phyloP scores from a whole-genome alignment of 2,329 filamentous ascomycete species.

The Colletotrichum theobromicola region DNA sequence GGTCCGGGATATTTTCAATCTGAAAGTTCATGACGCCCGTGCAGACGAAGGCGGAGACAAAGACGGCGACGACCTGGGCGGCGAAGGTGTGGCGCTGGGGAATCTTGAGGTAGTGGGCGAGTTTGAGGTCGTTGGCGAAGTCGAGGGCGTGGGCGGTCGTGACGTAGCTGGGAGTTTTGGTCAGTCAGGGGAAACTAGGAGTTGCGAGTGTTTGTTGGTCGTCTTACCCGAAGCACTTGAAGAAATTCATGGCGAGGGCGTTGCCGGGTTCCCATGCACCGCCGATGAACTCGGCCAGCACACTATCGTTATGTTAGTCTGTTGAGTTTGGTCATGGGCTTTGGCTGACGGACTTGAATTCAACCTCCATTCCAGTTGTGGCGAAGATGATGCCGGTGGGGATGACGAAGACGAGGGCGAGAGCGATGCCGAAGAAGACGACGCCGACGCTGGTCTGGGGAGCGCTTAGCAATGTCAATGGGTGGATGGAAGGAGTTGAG shows the following conservation, averaged over 20 bases:
- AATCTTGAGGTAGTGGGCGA: slow-evolving; percentile 51
- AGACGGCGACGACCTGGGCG: slow-evolving; percentile 37
- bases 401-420: slow-evolving; percentile 47
- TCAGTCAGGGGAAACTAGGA: not conserved
- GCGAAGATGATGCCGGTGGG: slow-evolving; percentile 49
- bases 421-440: slow-evolving; percentile 45
- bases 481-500: not conserved
- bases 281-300: slow-evolving; percentile 18
- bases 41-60: slow-evolving; percentile 38
- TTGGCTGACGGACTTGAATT: not conserved
- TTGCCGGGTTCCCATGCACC: slow-evolving; percentile 13
- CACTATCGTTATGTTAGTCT: not conserved
- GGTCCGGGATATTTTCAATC: slow-evolving; percentile 28
- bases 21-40: slow-evolving; percentile 42
- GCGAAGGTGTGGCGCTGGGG: slow-evolving; percentile 39
- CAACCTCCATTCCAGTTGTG: slow-evolving; percentile 45
- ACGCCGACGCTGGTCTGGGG: slow-evolving; percentile 43
- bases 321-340: not conserved
- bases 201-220: fast-evolving
- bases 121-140: slow-evolving; percentile 40
- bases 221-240: slow-evolving; percentile 31
- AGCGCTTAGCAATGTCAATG: not conserved
- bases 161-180: slow-evolving; percentile 26
- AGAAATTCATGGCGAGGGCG: slow-evolving; percentile 12
- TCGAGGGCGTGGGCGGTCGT: slow-evolving; percentile 38